Conservation (phyloP, 2,329 filamentous ascomycete species). For the Fusarium brevicatenulatum region DNA sequence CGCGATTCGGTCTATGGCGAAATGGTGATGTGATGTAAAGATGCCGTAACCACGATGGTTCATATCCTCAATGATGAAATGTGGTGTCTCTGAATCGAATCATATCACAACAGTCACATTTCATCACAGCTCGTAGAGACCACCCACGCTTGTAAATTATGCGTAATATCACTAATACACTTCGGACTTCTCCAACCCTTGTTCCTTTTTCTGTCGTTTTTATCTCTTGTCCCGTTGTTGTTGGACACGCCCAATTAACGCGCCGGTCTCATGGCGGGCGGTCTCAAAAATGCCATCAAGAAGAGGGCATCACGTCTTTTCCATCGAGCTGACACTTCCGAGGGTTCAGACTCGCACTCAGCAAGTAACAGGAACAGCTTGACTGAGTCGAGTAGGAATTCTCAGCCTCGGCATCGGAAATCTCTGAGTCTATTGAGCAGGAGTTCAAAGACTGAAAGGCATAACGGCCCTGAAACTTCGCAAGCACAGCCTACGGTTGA, state of each 20-base stretch:
- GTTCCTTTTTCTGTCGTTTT: background rate
- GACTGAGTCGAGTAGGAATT: background rate
- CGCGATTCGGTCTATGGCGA: background rate
- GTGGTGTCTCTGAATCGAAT: background rate
- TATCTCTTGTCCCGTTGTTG: background rate
- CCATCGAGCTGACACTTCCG: background rate
- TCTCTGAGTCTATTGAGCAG: slow-evolving; percentile 20
- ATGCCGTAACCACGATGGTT: background rate
- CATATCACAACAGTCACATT: background rate
- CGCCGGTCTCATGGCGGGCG: slow-evolving; percentile 20
- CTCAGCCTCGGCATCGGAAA: slow-evolving; percentile 14
- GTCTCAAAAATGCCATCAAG: slow-evolving; percentile 33
- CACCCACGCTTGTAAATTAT: background rate
- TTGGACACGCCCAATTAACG: background rate
- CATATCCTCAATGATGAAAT: background rate
- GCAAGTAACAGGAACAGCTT: background rate
- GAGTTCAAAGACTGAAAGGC: slow-evolving; percentile 11
- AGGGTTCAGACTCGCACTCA: background rate
- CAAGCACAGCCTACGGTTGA: background rate
- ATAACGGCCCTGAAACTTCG: background rate
- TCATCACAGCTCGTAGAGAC: background rate
- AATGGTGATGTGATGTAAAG: slow-evolving; percentile 21
- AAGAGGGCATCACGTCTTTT: slow-evolving; percentile 34
- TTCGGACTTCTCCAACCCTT: background rate
- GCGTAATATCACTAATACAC: slow-evolving; percentile 12